Evolutionary conservation across 805 yeast species (phyloP), one percentile per base, ranked within the genome.

Genomic region (Saccharomycopsis sp.): DNA sequence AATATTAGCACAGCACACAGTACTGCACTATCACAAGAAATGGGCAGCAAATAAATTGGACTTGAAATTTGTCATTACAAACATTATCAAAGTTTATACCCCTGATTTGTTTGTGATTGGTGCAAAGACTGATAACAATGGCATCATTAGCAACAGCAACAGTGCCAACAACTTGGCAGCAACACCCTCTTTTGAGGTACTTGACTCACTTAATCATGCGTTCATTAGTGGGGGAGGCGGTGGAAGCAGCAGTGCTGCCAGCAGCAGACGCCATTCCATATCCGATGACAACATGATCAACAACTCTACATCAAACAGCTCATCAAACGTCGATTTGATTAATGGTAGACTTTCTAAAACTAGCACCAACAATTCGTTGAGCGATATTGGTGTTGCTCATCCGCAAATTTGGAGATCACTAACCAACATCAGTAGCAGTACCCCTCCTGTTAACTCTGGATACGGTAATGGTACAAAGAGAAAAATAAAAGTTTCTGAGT

Each of bases 101-200:
- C 50, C 50, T 9, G 30, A 36, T 15, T 18, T 44, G 4, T 32
- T 47, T 37, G 43, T 47, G 22, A 36, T 47, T 30, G 50, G 50
- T 2, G 36, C 46, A 15, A 47, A 33, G 6, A 15, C 27, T 16
- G 32, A 18, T 18, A 33, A 7, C 33, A 16, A 33, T 13, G 10
- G n/a, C 36, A n/a, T 18, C 36, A 33, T 7, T 16, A 13, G n/a
- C 25, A 7, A 33, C 36, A 9, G 17, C 13, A 9, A 13, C 15
- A 9, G 8, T 9, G 10, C 8, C 15, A n/a, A n/a, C n/a, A n/a
- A n/a, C n/a, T n/a, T n/a, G n/a, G n/a, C n/a, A n/a, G n/a, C n/a
- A n/a, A n/a, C n/a, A n/a, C n/a, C n/a, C n/a, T n/a, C n/a, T n/a
- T n/a, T n/a, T n/a, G n/a, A n/a, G n/a, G n/a, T n/a, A n/a, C n/a